Conservation (phyloP, 345 rosid genomes). For the Acer yangbiense region DNA sequence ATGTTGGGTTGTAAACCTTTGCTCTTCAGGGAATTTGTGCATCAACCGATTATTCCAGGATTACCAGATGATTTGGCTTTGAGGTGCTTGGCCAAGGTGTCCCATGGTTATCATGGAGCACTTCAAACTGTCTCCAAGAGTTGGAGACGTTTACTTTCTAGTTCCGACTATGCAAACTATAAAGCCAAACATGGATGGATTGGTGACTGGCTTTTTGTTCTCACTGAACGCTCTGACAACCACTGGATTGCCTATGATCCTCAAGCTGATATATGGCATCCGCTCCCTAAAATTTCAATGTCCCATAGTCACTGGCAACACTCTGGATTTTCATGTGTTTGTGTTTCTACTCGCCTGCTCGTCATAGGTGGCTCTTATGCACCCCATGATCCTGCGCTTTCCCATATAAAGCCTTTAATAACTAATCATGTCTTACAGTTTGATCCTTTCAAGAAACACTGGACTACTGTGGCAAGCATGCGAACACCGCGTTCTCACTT, state of each 20-base stretch:
- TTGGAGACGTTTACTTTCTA: constrained; percentile 70
- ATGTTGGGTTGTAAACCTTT: not conserved
- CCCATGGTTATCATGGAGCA: constrained; percentile 72
- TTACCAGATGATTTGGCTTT: constrained; percentile 81
- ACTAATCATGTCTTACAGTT: constrained; percentile 63
- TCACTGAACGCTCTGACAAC: constrained; percentile 60
- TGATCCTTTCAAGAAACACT: constrained; percentile 69
- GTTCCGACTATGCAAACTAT: constrained; percentile 53
- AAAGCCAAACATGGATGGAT: constrained; percentile 66
- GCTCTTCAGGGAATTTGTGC: constrained; percentile 45
- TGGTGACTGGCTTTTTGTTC: constrained; percentile 83
- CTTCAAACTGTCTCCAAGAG: constrained; percentile 68
- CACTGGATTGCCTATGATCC: constrained; percentile 90
- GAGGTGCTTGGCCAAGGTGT: constrained; percentile 67
- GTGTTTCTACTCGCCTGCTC: constrained; percentile 55
- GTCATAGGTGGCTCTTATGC: constrained; percentile 80
- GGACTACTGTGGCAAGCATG: constrained; percentile 69
- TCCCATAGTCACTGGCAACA: constrained; percentile 48
- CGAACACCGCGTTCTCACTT: constrained; percentile 70
- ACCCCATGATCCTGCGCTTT: constrained; percentile 38
- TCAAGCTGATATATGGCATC: constrained; percentile 81
- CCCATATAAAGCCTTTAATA: constrained; percentile 45
- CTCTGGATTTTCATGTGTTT: constrained; percentile 73
- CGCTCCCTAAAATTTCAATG: constrained; percentile 51
- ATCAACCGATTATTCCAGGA: constrained; percentile 64